These are phyloP conservation scores for Fomitopsis schrenkii DNA, from an alignment of 1,284 basidiomycete genomes.

Conservation along the genomic window DNA sequence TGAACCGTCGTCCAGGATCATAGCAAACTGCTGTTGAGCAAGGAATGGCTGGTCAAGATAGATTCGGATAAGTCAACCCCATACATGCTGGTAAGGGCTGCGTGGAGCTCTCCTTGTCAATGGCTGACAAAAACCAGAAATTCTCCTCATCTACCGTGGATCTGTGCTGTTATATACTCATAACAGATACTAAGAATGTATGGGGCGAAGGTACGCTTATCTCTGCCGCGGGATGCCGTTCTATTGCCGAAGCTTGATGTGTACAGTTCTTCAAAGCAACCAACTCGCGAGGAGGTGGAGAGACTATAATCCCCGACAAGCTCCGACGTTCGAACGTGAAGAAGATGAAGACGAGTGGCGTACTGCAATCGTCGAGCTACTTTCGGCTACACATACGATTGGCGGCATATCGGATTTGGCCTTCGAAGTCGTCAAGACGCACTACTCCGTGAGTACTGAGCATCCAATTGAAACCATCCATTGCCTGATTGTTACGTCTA, in stretches of 20 bases:
- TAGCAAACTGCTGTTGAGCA: conserved; percentile 48
- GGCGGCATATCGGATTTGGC: conserved; percentile 52
- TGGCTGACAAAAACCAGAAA: conserved; percentile 40
- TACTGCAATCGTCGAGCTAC: conserved; percentile 43
- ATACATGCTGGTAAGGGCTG: conserved; percentile 61
- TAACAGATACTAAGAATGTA: conserved; percentile 70
- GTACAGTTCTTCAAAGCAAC: conserved; percentile 51
- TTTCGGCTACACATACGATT: conserved; percentile 53
- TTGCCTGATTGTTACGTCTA: conserved; percentile 24
- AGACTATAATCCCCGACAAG: conserved; percentile 38
- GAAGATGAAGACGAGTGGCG: conserved; percentile 56
- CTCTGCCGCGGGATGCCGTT: background rate
- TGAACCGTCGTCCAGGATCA: conserved; percentile 42
- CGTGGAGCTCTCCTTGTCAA: conserved; percentile 1
- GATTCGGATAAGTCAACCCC: conserved; percentile 55
- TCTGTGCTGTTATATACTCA: conserved; percentile 51
- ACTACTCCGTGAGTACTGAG: conserved; percentile 47
- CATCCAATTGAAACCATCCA: background rate
- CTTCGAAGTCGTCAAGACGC: conserved; percentile 54
- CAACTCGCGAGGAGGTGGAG: conserved; percentile 67
- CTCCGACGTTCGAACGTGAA: conserved; percentile 9
- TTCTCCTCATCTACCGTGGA: conserved; percentile 52
- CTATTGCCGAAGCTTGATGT: conserved; percentile 4
- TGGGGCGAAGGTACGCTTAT: conserved; percentile 64
- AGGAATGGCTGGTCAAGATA: conserved; percentile 70